phyloP scores from a whole-genome alignment of 768 basidiomycete genomes.

The Trametes meyenii region DNA sequence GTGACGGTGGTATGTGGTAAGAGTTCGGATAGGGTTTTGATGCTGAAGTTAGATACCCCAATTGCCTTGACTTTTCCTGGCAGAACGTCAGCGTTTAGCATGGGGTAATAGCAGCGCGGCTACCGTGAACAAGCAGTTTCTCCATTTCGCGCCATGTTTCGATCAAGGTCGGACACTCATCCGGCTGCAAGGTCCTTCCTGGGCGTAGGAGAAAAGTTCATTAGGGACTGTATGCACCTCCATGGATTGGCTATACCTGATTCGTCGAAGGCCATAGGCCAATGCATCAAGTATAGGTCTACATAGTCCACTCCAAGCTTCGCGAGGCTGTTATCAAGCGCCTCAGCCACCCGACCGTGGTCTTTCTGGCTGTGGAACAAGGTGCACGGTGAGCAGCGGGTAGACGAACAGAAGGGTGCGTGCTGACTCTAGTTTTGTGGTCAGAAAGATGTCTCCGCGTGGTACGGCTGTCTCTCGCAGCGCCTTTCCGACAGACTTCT shows the following conservation, averaged over 20 bases:
- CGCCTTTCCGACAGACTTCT: constrained; percentile 48
- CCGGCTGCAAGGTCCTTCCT: constrained; percentile 22
- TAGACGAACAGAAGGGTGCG: background rate
- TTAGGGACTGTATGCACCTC: background rate
- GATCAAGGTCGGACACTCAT: constrained; percentile 32
- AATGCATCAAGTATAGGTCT: constrained; percentile 53
- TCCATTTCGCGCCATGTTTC: constrained; percentile 43
- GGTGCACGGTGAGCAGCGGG: constrained; percentile 16
- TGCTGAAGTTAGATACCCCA: constrained; percentile 48
- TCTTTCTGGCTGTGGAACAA: constrained; percentile 37
- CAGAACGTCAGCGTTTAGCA: constrained; percentile 1
- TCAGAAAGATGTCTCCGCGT: constrained; percentile 49
- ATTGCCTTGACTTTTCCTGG: constrained; percentile 38
- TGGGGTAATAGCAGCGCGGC: background rate
- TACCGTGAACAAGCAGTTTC: constrained; percentile 27
- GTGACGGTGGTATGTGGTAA: constrained; percentile 51
- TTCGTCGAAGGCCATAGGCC: constrained; percentile 11
- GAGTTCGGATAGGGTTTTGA: constrained; percentile 44
- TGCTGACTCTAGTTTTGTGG: constrained; percentile 49
- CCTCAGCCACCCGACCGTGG: constrained; percentile 34
- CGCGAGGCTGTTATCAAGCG: constrained; percentile 35
- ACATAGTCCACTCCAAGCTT: constrained; percentile 39
- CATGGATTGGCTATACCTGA: background rate
- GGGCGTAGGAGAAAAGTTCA: background rate
- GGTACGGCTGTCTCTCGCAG: constrained; percentile 50